Conservation (phyloP, 257 asterid genomes). For the Lithospermum erythrorhizon region DNA sequence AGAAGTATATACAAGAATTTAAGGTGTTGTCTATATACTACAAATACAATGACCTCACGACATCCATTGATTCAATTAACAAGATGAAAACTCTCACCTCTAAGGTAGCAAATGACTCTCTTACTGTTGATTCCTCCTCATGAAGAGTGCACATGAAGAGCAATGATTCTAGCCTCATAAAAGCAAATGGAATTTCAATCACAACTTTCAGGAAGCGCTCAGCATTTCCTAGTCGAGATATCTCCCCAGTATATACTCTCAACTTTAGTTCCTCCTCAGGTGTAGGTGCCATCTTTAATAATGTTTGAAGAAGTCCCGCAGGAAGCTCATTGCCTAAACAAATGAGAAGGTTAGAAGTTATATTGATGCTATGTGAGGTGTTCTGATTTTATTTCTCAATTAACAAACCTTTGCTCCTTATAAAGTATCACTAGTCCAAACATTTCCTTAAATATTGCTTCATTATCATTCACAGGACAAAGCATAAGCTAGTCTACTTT, state of each 20-base stretch:
- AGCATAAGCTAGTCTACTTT: too few relatives aligned
- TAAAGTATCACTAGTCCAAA: too few relatives aligned
- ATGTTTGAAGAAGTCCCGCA: constrained; percentile 58
- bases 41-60: background rate
- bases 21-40: too few relatives aligned
- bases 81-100: constrained; percentile 42
- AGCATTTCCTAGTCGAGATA: constrained; percentile 74
- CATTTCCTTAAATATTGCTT: too few relatives aligned
- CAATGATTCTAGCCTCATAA: constrained; percentile 66
- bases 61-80: too few relatives aligned
- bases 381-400: background rate
- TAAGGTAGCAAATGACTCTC: constrained; percentile 54
- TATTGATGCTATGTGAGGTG: background rate
- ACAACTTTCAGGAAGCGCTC: constrained; percentile 81
- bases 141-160: constrained; percentile 67
- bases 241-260: constrained; percentile 58
- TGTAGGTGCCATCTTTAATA: constrained; percentile 82
- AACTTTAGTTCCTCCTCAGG: constrained; percentile 81
- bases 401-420: too few relatives aligned
- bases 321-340: constrained; percentile 85
- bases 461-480: too few relatives aligned
- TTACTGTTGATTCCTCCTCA: constrained; percentile 49
- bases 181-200: constrained; percentile 74
- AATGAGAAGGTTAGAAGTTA: constrained; percentile 12
- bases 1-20: too few relatives aligned